Evolutionary conservation across 192 early-diverging fungal genomes (phyloP), one percentile per base, ranked within the genome.

Genomic region (Podila epigama): DNA sequence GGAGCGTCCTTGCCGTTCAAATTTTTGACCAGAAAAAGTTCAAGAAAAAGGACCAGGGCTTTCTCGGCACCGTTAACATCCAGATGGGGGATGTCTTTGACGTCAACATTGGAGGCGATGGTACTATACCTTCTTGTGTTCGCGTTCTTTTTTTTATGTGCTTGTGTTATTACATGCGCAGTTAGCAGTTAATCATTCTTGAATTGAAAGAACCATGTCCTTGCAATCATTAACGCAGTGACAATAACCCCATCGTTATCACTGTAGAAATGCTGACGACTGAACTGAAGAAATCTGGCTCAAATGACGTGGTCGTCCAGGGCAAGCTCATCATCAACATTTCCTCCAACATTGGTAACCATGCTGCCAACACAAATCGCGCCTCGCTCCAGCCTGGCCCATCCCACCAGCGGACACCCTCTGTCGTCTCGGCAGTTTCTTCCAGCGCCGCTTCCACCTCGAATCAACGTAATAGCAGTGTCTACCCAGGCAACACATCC

Each of bases 11-110:
- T 63, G 91, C 95, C 0, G 90, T 96, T 53, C 97, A 98, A 82
- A 91, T 98, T 27, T 98, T 98, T 87, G 97, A 98, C 83, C 96
- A 98, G 83, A 90, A 92, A 72, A 96, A 96, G 79, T 98, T 94
- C 82, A 96, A 96, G 79, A 95, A 89, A 84, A 91, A 86, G 60
- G 86, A 88, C 58, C 92, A 94, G 84, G 92, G 92, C 48, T 98
- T 98, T 67, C 83, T 97, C 16, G 95, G 95, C 31, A 93, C 96
- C 53, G 87, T 95, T 68, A 95, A 96, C 70, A 83, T 96, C 27
- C 89, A 92, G 58, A 86, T 97, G 66, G 85, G 90, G 51, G 87
- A 91, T 75, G 84, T 96, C 41, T 89, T 98, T 64, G 88, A 96
- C 68, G 70, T 95, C 9, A 81, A 84, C 48, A 66, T 81, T 39